A percentile compares a stretch with the other conserved stretches of the same genome.
phyloP scores from a whole-genome alignment of 768 basidiomycete species.

The Psilocybe tampanensis region DNA sequence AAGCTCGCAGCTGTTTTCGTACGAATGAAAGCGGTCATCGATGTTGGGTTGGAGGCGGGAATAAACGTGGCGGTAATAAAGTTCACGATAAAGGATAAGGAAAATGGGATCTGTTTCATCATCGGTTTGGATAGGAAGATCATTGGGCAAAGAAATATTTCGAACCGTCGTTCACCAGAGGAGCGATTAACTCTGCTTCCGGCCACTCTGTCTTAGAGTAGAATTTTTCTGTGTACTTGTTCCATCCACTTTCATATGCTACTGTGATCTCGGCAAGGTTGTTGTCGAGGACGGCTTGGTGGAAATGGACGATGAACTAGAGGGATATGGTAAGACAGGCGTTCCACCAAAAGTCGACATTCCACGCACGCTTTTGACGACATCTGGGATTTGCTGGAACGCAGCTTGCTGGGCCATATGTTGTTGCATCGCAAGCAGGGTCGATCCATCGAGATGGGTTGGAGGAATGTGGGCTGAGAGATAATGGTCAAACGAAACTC shows the following conservation, averaged over 20 bases:
- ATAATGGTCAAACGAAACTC: conserved; percentile 8
- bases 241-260: conserved; percentile 98
- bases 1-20: conserved; percentile 96
- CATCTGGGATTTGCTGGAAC: conserved; percentile 83
- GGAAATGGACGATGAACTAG: conserved; percentile 94
- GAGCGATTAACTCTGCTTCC: conserved; percentile 93
- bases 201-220: conserved; percentile 97
- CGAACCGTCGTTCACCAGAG: conserved; percentile 90
- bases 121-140: not conserved
- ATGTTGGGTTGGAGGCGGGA: conserved; percentile 93
- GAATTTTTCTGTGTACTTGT: conserved; percentile 94
- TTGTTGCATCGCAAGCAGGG: conserved; percentile 74
- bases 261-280: conserved; percentile 89
- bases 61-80: conserved; percentile 95
- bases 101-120: conserved; percentile 87
- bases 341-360: not conserved
- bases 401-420: conserved; percentile 85
- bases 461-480: conserved; percentile 48
- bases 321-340: conserved; percentile 12
- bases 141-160: conserved; percentile 1
- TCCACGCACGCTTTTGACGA: conserved; percentile 74
- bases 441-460: conserved; percentile 71
- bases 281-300: conserved; percentile 89
- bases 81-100: conserved; percentile 94
- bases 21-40: conserved; percentile 97